Evolutionary conservation across 495 filamentous ascomycete species (phyloP).

Genomic region (Parathielavia hyrcaniae): DNA sequence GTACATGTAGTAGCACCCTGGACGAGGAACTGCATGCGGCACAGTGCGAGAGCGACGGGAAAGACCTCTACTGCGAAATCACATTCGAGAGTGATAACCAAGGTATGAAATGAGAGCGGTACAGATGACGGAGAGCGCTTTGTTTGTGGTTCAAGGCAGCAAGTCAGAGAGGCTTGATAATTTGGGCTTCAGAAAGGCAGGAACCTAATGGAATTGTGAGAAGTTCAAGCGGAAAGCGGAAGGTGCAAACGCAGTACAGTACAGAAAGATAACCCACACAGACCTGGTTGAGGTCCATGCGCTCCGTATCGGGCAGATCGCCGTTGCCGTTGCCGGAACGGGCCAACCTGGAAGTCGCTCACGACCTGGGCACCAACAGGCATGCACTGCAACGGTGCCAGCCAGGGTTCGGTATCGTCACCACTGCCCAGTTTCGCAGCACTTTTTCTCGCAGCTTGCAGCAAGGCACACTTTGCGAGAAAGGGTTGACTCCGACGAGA

Average conservation of each 20-base stretch:
- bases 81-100: not conserved
- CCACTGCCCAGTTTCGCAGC: not conserved
- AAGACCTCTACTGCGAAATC: not conserved
- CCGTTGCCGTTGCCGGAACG: not conserved
- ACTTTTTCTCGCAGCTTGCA: not conserved
- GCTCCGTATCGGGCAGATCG: not conserved
- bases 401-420: not conserved
- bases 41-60: not conserved
- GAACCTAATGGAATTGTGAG: no score
- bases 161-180: no score
- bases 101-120: no score
- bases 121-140: no score
- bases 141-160: no score
- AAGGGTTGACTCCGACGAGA: not conserved
- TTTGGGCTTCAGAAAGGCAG: no score
- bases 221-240: no score
- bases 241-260: no score
- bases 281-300: not conserved
- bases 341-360: constrained; percentile 3
- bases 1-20: not conserved
- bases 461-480: no score
- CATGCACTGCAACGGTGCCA: no score
- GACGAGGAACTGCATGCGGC: not conserved
- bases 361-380: no score
- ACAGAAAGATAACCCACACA: no score